Evolutionary conservation across 2,329 filamentous ascomycete species (phyloP), one percentile per base, ranked within the genome.

Genomic region (Phyllachora maydis): DNA sequence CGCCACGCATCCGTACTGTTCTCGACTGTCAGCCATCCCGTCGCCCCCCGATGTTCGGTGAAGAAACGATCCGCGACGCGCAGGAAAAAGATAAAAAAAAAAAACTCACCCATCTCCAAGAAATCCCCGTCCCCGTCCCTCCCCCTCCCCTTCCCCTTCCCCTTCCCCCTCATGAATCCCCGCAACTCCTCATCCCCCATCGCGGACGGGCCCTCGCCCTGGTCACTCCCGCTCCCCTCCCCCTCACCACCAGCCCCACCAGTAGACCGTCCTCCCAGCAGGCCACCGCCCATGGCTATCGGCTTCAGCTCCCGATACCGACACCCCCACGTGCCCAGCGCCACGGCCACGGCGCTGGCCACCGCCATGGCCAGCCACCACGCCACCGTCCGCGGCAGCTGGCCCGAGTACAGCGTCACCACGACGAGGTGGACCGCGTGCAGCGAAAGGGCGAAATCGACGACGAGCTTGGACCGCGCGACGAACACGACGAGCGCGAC

Each of bases 361-460:
- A 37, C 39, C 8, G 43, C 33, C 57, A 65, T 63, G 32, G 57
- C 49, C 27, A 52, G 54, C 85, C 88, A 98, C 88, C 88, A 98
- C 38, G 90, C 73, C 32, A 68, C 50, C 44, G 85, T 72, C 7
- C 62, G 58, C 2, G 88, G 88, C 14, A 95, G 43, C 7, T 65
- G 61, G 38, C 69, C 68, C 3, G 77, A 73, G 48, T 91, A 92
- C 16, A 92, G 45, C 11, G 70, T 72, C 14, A 78, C 42, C 15
- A 46, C 32, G 26, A 40, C 21, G 12, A 47, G 35, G 30, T 49
- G 46, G 23, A 49, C 30, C 18, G 28, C 29, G 35, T 49, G 43
- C 11, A 93, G 64, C 3, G 85, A 92, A 13, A 93, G 55, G 16
- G 81, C 78, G 45, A 95, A 98, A 50, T 98, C 88, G 35, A 81